Evolutionary conservation across 768 basidiomycete genomes (phyloP).

Genomic region (Daedaleopsis sinensis): DNA sequence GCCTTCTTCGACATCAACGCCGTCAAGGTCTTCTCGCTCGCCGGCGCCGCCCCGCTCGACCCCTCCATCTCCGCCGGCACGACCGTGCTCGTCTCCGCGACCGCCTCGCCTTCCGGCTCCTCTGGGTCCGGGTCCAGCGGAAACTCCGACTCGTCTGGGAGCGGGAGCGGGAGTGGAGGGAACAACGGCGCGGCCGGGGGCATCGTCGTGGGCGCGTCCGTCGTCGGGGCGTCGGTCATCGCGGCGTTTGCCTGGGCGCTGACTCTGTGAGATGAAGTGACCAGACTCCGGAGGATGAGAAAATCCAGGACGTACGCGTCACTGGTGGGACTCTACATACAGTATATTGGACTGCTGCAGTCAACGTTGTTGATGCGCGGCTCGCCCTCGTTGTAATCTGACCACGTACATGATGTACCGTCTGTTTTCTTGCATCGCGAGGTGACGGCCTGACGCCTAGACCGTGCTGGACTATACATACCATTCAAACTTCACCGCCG

Average conservation of each 20-base stretch:
- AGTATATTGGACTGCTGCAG: neutral
- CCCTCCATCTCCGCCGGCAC: conserved; percentile 6
- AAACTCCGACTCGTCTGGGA: neutral
- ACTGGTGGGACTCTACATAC: neutral
- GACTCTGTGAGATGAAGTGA: no score
- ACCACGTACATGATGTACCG: neutral
- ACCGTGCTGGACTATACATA: no score
- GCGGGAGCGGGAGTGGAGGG: neutral
- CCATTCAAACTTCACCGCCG: no score
- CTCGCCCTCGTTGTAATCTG: neutral
- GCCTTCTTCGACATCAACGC: conserved; percentile 67
- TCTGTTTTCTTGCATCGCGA: neutral
- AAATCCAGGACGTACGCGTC: neutral
- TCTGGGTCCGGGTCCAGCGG: neutral
- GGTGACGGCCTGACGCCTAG: no score
- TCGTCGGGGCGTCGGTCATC: conserved; percentile 11
- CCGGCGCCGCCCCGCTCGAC: conserved; percentile 3
- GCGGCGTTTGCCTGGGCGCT: conserved; percentile 14
- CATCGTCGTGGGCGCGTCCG: conserved; percentile 7
- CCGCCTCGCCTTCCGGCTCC: neutral
- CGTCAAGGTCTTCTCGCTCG: conserved; percentile 50
- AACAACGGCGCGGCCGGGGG: neutral
- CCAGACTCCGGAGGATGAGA: neutral
- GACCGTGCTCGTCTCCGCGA: conserved; percentile 8
- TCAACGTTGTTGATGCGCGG: neutral